phyloP scores from a whole-genome alignment of 805 yeast species.

The Phaffomyces opuntiae region DNA sequence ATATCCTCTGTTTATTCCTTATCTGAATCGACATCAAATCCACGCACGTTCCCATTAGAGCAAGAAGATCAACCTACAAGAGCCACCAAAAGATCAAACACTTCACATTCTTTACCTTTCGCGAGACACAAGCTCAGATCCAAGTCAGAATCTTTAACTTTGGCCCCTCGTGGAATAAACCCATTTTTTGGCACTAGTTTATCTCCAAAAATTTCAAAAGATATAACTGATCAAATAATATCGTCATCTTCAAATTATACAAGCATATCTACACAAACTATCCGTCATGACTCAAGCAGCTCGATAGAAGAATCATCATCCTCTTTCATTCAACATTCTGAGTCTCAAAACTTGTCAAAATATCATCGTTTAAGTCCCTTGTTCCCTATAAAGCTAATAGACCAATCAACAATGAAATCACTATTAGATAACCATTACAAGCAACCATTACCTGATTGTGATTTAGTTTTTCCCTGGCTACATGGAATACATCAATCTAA shows the following conservation, averaged over 20 bases:
- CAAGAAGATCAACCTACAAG: constrained; percentile 2
- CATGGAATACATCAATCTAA: constrained; percentile 47
- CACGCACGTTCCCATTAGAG: neutral
- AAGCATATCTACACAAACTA: neutral
- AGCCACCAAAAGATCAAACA: constrained; percentile 20
- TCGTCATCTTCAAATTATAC: constrained; percentile 1
- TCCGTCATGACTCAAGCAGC: constrained; percentile 5
- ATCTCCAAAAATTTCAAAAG: neutral
- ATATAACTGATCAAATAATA: neutral
- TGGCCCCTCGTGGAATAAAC: neutral
- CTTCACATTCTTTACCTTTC: constrained; percentile 15
- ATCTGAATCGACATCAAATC: neutral
- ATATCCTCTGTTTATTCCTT: neutral
- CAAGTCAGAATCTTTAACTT: constrained; percentile 9
- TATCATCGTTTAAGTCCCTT: constrained; percentile 3
- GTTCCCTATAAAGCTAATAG: constrained; percentile 17
- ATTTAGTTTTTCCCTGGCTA: constrained; percentile 79
- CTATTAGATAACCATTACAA: constrained; percentile 18
- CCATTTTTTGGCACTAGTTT: neutral
- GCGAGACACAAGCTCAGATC: constrained; percentile 18
- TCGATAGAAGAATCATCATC: neutral
- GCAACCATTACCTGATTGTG: constrained; percentile 53
- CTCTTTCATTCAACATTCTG: neutral
- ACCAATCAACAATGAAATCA: constrained; percentile 13
- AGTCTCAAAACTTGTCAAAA: too few relatives aligned